Evolutionary conservation across 2,329 filamentous ascomycete species (phyloP).

Genomic region (Macroventuria anomochaeta): DNA sequence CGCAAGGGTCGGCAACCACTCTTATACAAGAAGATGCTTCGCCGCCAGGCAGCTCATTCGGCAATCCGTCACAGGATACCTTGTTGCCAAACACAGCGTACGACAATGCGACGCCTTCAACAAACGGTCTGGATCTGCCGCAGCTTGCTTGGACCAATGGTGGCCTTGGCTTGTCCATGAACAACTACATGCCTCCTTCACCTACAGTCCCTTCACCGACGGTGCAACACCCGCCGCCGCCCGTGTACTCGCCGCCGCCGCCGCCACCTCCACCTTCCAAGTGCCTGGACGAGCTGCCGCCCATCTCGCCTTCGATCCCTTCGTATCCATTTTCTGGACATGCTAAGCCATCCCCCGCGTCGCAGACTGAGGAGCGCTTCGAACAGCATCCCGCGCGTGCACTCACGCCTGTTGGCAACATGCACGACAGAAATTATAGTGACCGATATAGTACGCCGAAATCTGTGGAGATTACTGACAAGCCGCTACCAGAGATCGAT

Average conservation of each 20-base stretch:
- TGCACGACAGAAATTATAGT: constrained; percentile 26
- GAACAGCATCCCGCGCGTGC: constrained; percentile 34
- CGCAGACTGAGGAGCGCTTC: constrained; percentile 24
- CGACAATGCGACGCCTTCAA: constrained; percentile 30
- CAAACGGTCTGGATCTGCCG: constrained; percentile 41
- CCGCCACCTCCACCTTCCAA: constrained; percentile 47
- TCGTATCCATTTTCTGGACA: constrained; percentile 9
- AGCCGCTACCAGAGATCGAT: constrained; percentile 11
- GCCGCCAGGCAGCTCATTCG: constrained; percentile 43
- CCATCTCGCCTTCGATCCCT: constrained; percentile 14
- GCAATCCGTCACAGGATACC: constrained; percentile 35
- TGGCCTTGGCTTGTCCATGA: constrained; percentile 54
- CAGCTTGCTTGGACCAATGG: constrained; percentile 48
- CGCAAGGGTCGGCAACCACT: constrained; percentile 40
- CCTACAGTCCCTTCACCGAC: constrained; percentile 32
- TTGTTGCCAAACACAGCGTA: constrained; percentile 48
- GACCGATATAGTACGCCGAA: constrained; percentile 29
- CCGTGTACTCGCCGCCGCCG: constrained; percentile 56
- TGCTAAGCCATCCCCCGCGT: constrained; percentile 8
- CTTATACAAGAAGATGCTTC: constrained; percentile 44
- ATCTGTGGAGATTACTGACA: constrained; percentile 19
- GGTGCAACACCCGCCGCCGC: constrained; percentile 50
- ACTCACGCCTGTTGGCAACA: constrained; percentile 28
- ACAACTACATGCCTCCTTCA: constrained; percentile 36
- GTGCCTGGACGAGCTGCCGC: constrained; percentile 15